Evolutionary conservation across 495 filamentous ascomycete genomes (phyloP).

Genomic region (Aspergillus indologenus): DNA sequence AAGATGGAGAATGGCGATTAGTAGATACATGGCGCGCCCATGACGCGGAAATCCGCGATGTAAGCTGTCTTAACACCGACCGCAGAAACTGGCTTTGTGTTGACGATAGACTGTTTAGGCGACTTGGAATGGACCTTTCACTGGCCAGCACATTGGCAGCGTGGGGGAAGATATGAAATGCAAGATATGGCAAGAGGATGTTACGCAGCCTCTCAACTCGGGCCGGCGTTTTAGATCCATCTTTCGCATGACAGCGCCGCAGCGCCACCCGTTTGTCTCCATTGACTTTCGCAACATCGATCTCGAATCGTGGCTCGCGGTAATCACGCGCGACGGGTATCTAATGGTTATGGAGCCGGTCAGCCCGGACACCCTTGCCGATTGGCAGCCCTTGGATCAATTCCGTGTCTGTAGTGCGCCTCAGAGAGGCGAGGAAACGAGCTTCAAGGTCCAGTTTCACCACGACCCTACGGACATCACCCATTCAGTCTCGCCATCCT

Average conservation of each 20-base stretch:
- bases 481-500: conserved; percentile 69
- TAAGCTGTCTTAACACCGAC: conserved; percentile 36
- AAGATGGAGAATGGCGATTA: conserved; percentile 71
- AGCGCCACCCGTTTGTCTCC: conserved; percentile 66
- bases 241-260: conserved; percentile 52
- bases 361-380: conserved; percentile 74
- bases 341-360: conserved; percentile 82
- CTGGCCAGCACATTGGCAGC: conserved; percentile 60
- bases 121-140: conserved; percentile 71
- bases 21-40: conserved; percentile 90
- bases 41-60: conserved; percentile 86
- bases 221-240: conserved; percentile 75
- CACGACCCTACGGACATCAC: conserved; percentile 77
- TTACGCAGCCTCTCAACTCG: conserved; percentile 62
- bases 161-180: conserved; percentile 85
- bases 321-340: conserved; percentile 76
- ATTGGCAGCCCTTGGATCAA: conserved; percentile 72
- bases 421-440: conserved; percentile 73
- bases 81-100: conserved; percentile 5
- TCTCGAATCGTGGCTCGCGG: conserved; percentile 74
- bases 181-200: conserved; percentile 87
- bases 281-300: conserved; percentile 76
- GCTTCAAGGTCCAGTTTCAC: conserved; percentile 81
- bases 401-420: conserved; percentile 60
- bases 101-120: conserved; percentile 47